phyloP scores from a whole-genome alignment of 768 basidiomycete genomes.

The Lactarius psammicola region DNA sequence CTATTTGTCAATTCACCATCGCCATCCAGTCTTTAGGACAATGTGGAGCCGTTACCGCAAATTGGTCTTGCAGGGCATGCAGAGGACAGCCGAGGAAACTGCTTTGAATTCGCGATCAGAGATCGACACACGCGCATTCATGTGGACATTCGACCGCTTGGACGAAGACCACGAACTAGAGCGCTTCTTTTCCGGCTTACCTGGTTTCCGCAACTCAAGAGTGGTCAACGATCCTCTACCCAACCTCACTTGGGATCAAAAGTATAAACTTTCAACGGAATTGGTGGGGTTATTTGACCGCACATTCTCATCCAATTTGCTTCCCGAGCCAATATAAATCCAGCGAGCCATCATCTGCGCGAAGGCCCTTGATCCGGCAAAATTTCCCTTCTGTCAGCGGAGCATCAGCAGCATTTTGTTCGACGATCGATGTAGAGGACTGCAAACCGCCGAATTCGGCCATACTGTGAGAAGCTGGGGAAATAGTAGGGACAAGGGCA shows the following conservation, averaged over 20 bases:
- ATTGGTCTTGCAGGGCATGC: neutral
- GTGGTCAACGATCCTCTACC: neutral
- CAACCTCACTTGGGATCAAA: neutral
- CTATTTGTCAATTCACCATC: neutral
- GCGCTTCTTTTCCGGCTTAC: neutral
- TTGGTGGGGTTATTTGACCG: neutral
- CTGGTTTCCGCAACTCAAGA: neutral
- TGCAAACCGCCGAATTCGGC: neutral
- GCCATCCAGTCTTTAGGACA: neutral
- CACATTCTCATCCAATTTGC: neutral
- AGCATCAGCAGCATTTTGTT: neutral
- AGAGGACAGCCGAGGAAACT: neutral
- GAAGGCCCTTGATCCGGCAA: neutral
- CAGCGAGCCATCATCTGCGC: neutral
- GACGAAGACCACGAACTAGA: neutral
- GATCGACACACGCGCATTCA: neutral
- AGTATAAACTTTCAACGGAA: neutral
- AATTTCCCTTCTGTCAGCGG: accelerated
- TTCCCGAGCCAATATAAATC: neutral
- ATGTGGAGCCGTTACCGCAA: neutral
- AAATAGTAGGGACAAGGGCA: neutral
- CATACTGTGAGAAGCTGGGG: neutral
- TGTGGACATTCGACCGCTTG: neutral
- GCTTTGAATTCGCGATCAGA: neutral
- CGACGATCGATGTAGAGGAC: neutral